Evolutionary conservation across 1,284 basidiomycete species (phyloP), one percentile per base, ranked within the genome.

Genomic region (Dichomitus squalens): DNA sequence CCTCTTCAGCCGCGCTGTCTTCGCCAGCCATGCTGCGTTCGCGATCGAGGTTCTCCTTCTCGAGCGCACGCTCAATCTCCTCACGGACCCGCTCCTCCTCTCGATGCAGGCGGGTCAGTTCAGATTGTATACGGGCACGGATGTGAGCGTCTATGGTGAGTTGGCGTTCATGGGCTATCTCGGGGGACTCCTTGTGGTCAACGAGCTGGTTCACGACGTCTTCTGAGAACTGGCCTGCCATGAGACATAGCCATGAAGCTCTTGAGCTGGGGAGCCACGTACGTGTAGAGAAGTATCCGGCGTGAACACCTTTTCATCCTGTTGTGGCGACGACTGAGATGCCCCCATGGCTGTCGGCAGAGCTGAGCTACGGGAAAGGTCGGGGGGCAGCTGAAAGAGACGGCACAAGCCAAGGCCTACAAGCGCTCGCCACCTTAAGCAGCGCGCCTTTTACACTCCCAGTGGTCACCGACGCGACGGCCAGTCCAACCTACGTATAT

Each of bases 41-140:
- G 55, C 80, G 79, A 71, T 92, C 87, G 46, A 92, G 71, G 70
- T 92, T 93, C 75, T 93, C 90, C 74, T 86, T 88, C 75, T 92
- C 88, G 36, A 93, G 75, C 3, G 87, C 88, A 36, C 68, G 73
- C 66, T 89, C 85, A 48, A 93, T 90, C 71, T 90, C 82, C 52
- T 76, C 73, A 40, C 79, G 81, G 4, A 92, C 85, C 21, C 75
- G 70, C 61, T 86, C 83, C 68, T 92, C 90, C 65, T 89, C 83
- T 38, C 78, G 75, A 41, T 81, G 84, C 60, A 93, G 75, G 47
- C 79, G 79, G 43, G 78, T 73, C 9, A 91, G 73, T 70, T 92
- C 89, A 36, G 76, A 75, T 49, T 85, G 78, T 60, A 93, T 93
- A 41, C 84, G 82, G 33, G 81, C 72, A 36, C 84, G 85, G 57